Base-by-base conservation (phyloP, 805 yeast species). In the Wickerhamomyces bovis region DNA sequence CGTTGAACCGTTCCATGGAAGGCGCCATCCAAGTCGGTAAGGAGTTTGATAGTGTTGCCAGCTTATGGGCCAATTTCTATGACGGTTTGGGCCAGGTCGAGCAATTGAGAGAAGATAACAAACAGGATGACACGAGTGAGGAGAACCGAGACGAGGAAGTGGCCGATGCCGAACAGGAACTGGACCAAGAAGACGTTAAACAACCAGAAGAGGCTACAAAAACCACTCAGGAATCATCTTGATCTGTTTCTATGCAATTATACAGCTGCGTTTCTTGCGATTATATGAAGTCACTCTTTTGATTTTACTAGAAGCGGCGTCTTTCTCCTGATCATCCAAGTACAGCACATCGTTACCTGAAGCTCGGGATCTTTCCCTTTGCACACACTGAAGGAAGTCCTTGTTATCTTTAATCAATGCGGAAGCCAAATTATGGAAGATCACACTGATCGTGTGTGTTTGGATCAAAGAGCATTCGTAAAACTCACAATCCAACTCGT, bases 11-110 rank as follows among this genome's bases (percentile, higher is more conserved):
- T 39, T 76, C 89, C 0, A 65, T 85, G 44, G 84, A 82, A 53
- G 80, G 78, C 39, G 76, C 81, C 3, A 73, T 83, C 15, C 83
- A 84, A 20, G 87, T 85, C 3, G 90, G 94, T 1, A 80, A 80
- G 57, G 90, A 83, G 49, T 85, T 85, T 55, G 86, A 84, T 47
- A 76, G 77, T 43, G 86, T 84, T 15, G 76, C 89, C 3, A 66
- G 72, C n/a, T 67, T 85, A 31, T 85, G 95, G 95, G 68, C 74
- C 30, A 74, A 73, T 33, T 84, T 85, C 56, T 83, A 85, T 55
- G 77, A 78, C 56, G 80, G 80, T 0, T 43, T 71, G 19, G 67
- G 65, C 12, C 68, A 67, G 36, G 48, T 53, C 28, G 63, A 60
- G 19, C 55, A 55, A 36, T 38, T 62, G 30, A 60, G 51, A 39